A percentile compares a stretch with the other conserved stretches of the same genome.
phyloP scores from a whole-genome alignment of 2,329 filamentous ascomycete species.

The Fusarium subglutinans region DNA sequence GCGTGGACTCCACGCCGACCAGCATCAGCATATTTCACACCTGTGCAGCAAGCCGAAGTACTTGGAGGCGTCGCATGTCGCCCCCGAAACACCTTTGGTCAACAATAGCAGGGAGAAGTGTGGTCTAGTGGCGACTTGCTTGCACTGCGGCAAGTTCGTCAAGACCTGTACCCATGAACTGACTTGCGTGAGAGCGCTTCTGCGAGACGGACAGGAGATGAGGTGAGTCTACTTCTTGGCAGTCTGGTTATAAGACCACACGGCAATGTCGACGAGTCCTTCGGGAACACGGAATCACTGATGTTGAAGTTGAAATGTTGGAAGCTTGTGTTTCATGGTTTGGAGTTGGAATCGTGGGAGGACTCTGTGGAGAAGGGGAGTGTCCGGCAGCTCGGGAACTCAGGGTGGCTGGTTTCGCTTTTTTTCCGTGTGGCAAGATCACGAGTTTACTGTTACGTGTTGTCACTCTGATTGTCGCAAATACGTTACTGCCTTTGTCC shows the following conservation, averaged over 20 bases:
- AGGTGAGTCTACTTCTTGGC: neutral
- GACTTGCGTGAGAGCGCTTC: neutral
- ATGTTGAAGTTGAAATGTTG: too few relatives aligned
- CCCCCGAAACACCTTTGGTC: accelerated
- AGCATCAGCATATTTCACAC: neutral
- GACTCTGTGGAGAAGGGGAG: neutral
- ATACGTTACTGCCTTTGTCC: neutral
- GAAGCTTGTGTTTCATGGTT: neutral
- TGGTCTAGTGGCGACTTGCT: neutral
- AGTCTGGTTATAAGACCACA: too few relatives aligned
- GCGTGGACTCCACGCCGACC: accelerated
- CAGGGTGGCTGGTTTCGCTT: neutral
- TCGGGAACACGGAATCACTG: too few relatives aligned
- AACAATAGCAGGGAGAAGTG: neutral
- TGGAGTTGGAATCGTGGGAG: neutral
- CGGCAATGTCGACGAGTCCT: too few relatives aligned
- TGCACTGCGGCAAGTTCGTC: neutral
- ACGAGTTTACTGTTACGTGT: neutral
- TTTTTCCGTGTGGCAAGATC: neutral
- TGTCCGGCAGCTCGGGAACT: neutral
- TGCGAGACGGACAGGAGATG: neutral
- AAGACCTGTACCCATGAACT: neutral
- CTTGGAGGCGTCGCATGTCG: accelerated
- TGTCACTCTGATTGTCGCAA: neutral
- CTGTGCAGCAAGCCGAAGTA: neutral